Evolutionary conservation across 2,329 filamentous ascomycete species (phyloP).

Genomic region (Diaporthe sp.): DNA sequence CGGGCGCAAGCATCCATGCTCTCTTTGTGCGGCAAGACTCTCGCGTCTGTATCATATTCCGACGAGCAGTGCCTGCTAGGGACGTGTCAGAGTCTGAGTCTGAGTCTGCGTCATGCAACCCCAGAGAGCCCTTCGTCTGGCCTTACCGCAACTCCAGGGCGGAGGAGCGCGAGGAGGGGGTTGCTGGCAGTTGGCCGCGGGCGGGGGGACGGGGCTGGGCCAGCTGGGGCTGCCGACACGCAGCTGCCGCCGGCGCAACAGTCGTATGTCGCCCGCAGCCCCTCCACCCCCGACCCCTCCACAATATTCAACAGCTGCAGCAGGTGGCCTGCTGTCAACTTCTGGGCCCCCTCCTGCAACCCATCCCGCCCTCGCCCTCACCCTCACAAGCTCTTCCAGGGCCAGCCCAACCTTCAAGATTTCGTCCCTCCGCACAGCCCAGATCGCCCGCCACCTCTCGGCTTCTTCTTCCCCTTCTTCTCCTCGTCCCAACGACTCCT

Average conservation of each 20-base stretch:
- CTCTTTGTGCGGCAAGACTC: background rate
- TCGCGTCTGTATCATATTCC: background rate
- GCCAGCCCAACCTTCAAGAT: constrained; percentile 49
- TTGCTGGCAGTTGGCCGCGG: constrained; percentile 1
- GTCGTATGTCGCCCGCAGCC: background rate
- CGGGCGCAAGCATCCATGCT: background rate
- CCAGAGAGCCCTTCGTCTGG: background rate
- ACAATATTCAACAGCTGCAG: constrained; percentile 13
- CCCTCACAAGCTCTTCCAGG: constrained; percentile 34
- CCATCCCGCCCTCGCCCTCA: background rate
- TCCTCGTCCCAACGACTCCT: constrained; percentile 43
- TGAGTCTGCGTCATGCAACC: constrained; percentile 5
- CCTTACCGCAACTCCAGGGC: constrained; percentile 12
- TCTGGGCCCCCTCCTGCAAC: constrained; percentile 20
- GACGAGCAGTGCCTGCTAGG: background rate
- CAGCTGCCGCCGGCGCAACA: background rate
- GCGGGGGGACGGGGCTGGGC: background rate
- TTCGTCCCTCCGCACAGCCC: constrained; percentile 61
- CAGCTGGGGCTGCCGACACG: background rate
- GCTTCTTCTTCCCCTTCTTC: constrained; percentile 43
- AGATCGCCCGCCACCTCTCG: constrained; percentile 66
- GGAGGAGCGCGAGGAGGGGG: background rate
- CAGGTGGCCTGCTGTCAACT: constrained; percentile 29
- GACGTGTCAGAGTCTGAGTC: background rate
- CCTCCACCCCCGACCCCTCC: constrained; percentile 34